Evolutionary conservation across 1,284 basidiomycete species (phyloP).

Genomic region (Blastosporella zonata): DNA sequence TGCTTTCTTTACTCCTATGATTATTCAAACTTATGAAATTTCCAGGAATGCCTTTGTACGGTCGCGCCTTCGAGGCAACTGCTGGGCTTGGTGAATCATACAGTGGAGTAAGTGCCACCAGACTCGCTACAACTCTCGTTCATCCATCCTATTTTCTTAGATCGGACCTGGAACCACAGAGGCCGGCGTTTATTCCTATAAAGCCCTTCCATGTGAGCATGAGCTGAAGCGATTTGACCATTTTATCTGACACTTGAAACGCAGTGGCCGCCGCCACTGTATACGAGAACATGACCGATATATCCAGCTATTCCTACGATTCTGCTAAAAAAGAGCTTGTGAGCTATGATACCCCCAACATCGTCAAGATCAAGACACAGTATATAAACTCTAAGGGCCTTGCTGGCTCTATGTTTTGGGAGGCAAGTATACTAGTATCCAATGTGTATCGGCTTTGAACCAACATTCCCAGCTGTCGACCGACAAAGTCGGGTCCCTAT

Average conservation of each 20-base stretch:
- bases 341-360: constrained; percentile 79
- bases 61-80: constrained; percentile 81
- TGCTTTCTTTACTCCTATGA: background rate
- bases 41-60: constrained; percentile 76
- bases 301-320: constrained; percentile 82
- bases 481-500: constrained; percentile 56
- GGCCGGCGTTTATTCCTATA: constrained; percentile 76
- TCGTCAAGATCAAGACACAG: constrained; percentile 71
- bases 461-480: constrained; percentile 48
- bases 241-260: constrained; percentile 4
- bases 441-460: constrained; percentile 14
- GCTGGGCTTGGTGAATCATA: constrained; percentile 73
- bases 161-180: constrained; percentile 75
- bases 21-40: constrained; percentile 21
- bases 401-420: constrained; percentile 83
- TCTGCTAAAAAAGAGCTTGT: constrained; percentile 59
- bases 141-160: constrained; percentile 30
- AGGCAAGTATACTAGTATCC: constrained; percentile 38
- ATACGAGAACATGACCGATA: constrained; percentile 68
- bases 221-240: background rate
- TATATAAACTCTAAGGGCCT: constrained; percentile 68
- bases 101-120: constrained; percentile 49
- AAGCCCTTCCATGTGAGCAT: constrained; percentile 57
- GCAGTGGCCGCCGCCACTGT: constrained; percentile 59
- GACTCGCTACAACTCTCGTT: background rate